A percentile compares a stretch with the other conserved stretches of the same genome.
These are phyloP conservation scores for Vaccinium macrocarpon DNA, from an alignment of 148 eudicot species.

Conservation along the genomic window DNA sequence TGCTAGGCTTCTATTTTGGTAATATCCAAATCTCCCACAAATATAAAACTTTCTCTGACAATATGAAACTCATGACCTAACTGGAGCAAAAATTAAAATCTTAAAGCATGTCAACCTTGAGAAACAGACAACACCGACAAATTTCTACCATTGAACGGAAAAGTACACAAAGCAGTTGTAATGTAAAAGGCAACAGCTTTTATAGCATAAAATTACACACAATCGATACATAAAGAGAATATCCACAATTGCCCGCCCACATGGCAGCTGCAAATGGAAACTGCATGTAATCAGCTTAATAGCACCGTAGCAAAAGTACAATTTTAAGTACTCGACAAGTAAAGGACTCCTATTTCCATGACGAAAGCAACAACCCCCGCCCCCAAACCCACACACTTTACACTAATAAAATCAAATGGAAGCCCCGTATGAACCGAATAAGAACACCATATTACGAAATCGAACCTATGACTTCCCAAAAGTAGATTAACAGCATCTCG, in stretches of 20 bases:
- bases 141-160: not conserved
- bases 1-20: not conserved
- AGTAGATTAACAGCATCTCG: not conserved
- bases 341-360: not conserved
- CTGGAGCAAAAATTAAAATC: not conserved
- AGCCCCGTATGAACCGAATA: not conserved
- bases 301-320: not conserved
- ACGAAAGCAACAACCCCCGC: not conserved
- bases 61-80: not conserved
- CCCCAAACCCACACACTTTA: not conserved
- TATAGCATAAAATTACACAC: not conserved
- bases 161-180: not conserved
- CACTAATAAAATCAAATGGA: not conserved
- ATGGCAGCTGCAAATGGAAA: not conserved
- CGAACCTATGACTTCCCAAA: not conserved
- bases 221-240: not conserved
- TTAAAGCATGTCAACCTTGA: not conserved
- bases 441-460: not conserved
- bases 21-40: conserved; percentile 3
- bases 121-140: conserved; percentile 7
- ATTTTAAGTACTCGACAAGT: not conserved
- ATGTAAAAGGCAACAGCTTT: not conserved
- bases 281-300: not conserved
- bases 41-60: not conserved
- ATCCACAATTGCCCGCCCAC: not conserved